Base-by-base conservation (phyloP, 176 grass and related monocot genomes). In the Lolium multiflorum region DNA sequence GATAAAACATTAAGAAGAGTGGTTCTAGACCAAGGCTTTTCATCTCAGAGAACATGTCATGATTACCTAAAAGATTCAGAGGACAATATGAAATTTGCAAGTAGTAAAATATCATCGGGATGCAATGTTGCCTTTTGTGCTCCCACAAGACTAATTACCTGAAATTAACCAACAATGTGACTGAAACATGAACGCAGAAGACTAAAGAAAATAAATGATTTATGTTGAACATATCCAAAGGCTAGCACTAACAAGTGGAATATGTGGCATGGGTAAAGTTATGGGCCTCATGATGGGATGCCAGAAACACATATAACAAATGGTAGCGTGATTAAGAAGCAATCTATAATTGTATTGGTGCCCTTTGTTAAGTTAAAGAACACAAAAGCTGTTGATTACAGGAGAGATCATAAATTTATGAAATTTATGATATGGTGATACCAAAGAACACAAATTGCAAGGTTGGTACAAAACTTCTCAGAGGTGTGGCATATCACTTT, bases 111-210 rank as follows among this genome's bases (percentile, higher is more conserved):
- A 74, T 99, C 97, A 96, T 96, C 97, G 18, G 94, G 90, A 87
- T 96, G 92, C 74, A 99, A 88, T 74, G 92, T 90, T 87, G 92
- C 97, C 79, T 99, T 96, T 81, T 99, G 97, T 90, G 97, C 94
- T 85, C 92, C 97, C 76, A 99, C 94, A 74, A 99, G 90, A 92
- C 97, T 94, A 75, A 99, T 85, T 85, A 99, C 97, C 97, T 99
- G 55, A 89, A 79, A 61, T 57, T 78, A 76, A 84, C 28, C 18
- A 66, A 81, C 5, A 85, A 26, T 22, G 15, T 28, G n/a, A 31
- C 48, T 51, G 22, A 73, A 86, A 71, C 7, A 54, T 16, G 39
- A 49, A 43, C 3, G 54, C 49, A 38, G 31, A 82, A 38, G 64
- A 50, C 66, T 38, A 71, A 68, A 4, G 65, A 26, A 44, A 80